These are phyloP conservation scores for Candolleomyces eurysporus DNA, from an alignment of 768 basidiomycete genomes.

Conservation along the genomic window DNA sequence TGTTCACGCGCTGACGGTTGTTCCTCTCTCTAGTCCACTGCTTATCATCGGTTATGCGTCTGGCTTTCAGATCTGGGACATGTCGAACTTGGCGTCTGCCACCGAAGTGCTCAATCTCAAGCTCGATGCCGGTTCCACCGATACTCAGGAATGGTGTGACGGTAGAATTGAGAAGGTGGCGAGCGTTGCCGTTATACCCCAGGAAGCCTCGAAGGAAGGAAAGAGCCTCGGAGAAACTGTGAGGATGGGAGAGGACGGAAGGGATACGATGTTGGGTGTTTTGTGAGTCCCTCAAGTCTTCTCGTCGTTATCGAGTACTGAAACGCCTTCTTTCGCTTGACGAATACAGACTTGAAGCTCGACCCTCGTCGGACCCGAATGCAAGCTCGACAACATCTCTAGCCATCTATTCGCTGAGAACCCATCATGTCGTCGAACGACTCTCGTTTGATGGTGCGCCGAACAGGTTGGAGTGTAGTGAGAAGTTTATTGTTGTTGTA, in stretches of 20 bases:
- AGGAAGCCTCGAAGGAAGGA: slow-evolving; percentile 14
- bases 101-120: slow-evolving; percentile 53
- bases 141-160: slow-evolving; percentile 12
- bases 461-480: slow-evolving; percentile 43
- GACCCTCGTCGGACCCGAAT: slow-evolving; percentile 7
- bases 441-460: slow-evolving; percentile 40
- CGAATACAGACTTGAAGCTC: slow-evolving; percentile 14
- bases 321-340: neutral
- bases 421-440: slow-evolving; percentile 50
- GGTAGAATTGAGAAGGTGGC: slow-evolving; percentile 17
- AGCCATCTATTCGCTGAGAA: slow-evolving; percentile 27
- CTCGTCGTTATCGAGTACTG: slow-evolving; percentile 28
- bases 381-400: slow-evolving; percentile 15
- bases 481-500: slow-evolving; percentile 57
- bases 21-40: neutral
- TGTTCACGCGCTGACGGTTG: neutral
- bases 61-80: slow-evolving; percentile 64
- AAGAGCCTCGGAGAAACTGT: slow-evolving; percentile 4
- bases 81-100: slow-evolving; percentile 42
- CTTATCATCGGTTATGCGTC: slow-evolving; percentile 39
- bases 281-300: slow-evolving; percentile 30
- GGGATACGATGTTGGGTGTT: slow-evolving; percentile 30
- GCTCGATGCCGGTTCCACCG: slow-evolving; percentile 3
- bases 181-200: slow-evolving; percentile 40
- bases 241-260: slow-evolving; percentile 26